Base-by-base conservation (phyloP, 495 filamentous ascomycete genomes). In the Arthonia radiata region DNA sequence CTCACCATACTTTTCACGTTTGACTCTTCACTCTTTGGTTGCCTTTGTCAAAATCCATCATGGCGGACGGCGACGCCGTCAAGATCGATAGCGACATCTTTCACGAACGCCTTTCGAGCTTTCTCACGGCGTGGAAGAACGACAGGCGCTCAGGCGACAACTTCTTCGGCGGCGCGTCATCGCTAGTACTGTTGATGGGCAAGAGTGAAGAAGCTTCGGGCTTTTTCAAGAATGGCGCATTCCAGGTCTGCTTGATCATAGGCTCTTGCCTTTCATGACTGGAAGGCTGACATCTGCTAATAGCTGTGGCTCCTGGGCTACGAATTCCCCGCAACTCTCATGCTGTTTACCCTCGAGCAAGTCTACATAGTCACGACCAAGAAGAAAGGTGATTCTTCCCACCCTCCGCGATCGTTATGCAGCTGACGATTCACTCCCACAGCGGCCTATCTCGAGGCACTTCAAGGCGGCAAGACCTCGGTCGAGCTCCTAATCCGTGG, bases 241-340 rank as follows among this genome's bases (percentile, higher is more conserved):
- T 91, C 50, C 81, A 93, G 52, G 81, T 91, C 67, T 27, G 71
- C 14, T 24, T 14, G n/a, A n/a, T 17, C 14, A 12, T 5, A 13
- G 9, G 13, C 13, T n/a, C 15, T 28, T 9, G 13, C 13, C 10
- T 23, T 27, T 3, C 15, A 25, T 23, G 13, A 10, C 11, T 22
- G 3, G 12, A 22, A 4, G 17, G 18, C 18, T n/a, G n/a, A n/a
- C n/a, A n/a, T n/a, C n/a, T n/a, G n/a, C n/a, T n/a, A n/a, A 22
- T 52, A 97, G 80, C 91, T 93, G 53, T 99, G 86, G 86, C 60
- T 99, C 26, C 63, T 99, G 32, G 86, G 86, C 36, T 99, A 94
- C 57, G 86, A 99, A 44, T 99, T 99, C 40, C 86, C 86, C 23
- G 79, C 86, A 9, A 94, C 86, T 0, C 58, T 94, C 22, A 72